phyloP scores from a whole-genome alignment of 2,329 filamentous ascomycete species.

The Colletotrichum liaoningense region DNA sequence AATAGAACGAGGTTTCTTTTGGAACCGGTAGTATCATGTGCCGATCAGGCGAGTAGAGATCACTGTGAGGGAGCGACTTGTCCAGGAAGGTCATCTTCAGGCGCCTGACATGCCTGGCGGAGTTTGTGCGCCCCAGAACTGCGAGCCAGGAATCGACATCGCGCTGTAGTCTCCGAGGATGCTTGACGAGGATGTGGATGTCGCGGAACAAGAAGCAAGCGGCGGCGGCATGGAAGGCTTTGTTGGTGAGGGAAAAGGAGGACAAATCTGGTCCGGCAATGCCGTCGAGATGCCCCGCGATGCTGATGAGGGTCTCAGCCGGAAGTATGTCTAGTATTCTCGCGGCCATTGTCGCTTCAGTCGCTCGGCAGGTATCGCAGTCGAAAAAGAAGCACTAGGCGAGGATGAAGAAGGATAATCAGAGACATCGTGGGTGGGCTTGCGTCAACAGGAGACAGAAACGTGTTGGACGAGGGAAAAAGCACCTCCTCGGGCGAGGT shows the following conservation, averaged over 20 bases:
- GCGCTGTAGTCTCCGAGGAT: background rate
- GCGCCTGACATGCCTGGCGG: slow-evolving; percentile 2
- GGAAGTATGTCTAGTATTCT: slow-evolving; percentile 5
- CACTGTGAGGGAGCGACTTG: slow-evolving; percentile 1
- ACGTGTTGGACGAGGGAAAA: background rate
- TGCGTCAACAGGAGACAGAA: background rate
- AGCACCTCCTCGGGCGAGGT: slow-evolving; percentile 5
- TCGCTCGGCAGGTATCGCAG: background rate
- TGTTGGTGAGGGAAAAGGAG: slow-evolving; percentile 1
- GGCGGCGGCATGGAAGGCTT: background rate
- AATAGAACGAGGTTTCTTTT: background rate
- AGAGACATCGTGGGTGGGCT: background rate
- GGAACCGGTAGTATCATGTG: background rate
- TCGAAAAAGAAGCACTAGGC: background rate
- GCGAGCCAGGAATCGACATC: slow-evolving; percentile 8
- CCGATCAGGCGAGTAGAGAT: slow-evolving; percentile 4
- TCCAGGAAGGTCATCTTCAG: slow-evolving; percentile 2
- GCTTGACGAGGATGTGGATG: background rate
- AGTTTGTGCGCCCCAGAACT: background rate
- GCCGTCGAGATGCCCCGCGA: slow-evolving; percentile 2
- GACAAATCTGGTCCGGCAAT: background rate
- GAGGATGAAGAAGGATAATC: background rate
- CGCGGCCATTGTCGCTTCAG: background rate
- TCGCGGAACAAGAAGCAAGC: slow-evolving; percentile 5
- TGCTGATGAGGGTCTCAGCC: slow-evolving; percentile 9